Evolutionary conservation across 108 stramenopile species (phyloP).

Genomic region (Hondaea fermentalgiana): DNA sequence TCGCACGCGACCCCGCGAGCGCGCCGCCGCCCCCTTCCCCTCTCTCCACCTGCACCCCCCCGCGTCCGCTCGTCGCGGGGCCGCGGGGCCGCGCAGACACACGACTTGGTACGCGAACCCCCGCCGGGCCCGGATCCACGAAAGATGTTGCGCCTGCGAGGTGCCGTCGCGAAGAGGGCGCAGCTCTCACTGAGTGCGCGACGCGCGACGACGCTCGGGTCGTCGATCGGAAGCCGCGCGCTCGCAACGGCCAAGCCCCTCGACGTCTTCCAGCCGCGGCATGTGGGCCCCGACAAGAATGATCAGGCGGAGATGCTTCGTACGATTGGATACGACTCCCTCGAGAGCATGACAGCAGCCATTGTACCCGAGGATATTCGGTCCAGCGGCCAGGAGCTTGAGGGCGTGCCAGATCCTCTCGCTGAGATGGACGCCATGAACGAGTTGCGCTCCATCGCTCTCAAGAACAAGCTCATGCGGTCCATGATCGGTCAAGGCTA

Average conservation of each 20-base stretch:
- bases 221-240: not conserved
- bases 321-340: slow-evolving; percentile 67
- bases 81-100: too few species aligned
- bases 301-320: slow-evolving; percentile 69
- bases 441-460: slow-evolving; percentile 41
- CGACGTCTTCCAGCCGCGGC: slow-evolving; percentile 35
- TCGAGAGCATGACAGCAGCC: slow-evolving; percentile 75
- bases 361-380: slow-evolving; percentile 86
- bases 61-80: too few species aligned
- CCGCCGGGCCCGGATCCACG: too few species aligned
- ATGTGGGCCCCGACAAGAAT: slow-evolving; percentile 69
- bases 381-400: slow-evolving; percentile 37
- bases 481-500: slow-evolving; percentile 96
- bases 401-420: slow-evolving; percentile 66
- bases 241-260: not conserved
- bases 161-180: too few species aligned
- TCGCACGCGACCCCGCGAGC: too few species aligned
- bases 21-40: too few species aligned
- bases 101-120: too few species aligned
- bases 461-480: slow-evolving; percentile 81
- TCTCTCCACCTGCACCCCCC: too few species aligned
- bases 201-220: too few species aligned
- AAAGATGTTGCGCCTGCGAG: too few species aligned
- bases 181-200: too few species aligned
- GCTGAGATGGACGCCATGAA: slow-evolving; percentile 81